Conservation (phyloP, 306 rosid genomes). For the Castanea crenata region DNA sequence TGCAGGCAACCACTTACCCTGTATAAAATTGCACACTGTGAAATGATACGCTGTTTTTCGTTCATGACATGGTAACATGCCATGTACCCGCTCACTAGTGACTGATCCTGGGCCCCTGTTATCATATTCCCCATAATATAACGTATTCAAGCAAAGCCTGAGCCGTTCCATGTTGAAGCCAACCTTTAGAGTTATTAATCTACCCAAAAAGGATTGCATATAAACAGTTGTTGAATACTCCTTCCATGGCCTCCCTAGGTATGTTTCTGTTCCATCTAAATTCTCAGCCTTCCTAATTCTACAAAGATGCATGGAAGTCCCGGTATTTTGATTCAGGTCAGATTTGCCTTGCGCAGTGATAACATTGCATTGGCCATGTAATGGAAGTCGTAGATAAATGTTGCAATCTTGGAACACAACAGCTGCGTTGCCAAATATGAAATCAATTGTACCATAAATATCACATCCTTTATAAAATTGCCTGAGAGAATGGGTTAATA, state of each 20-base stretch:
- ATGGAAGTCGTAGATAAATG: conserved; percentile 38
- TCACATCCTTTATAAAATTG: conserved; percentile 59
- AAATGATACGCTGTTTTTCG: conserved; percentile 24
- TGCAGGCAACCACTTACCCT: conserved; percentile 47
- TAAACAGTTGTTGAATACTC: conserved; percentile 51
- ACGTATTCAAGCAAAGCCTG: conserved; percentile 40
- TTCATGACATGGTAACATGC: conserved; percentile 16
- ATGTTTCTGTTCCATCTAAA: conserved; percentile 26
- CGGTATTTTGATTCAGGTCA: conserved; percentile 47
- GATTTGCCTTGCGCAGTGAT: conserved; percentile 54
- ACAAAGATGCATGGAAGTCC: conserved; percentile 41
- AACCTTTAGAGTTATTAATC: conserved; percentile 50
- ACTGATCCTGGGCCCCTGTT: conserved; percentile 50
- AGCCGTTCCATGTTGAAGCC: conserved; percentile 51
- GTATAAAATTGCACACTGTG: conserved; percentile 40
- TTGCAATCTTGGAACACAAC: conserved; percentile 47
- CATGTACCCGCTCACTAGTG: conserved; percentile 32
- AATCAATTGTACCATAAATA: conserved; percentile 60
- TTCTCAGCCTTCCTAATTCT: conserved; percentile 34
- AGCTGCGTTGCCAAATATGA: conserved; percentile 62
- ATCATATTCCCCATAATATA: conserved; percentile 54
- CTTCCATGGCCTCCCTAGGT: conserved; percentile 65
- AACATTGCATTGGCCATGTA: conserved; percentile 44
- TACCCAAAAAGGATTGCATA: conserved; percentile 44
- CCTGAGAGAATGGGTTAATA: conserved; percentile 42